Evolutionary conservation across 2,329 filamentous ascomycete species (phyloP), one percentile per base, ranked within the genome.

Genomic region (Sclerotiophoma versabilis): DNA sequence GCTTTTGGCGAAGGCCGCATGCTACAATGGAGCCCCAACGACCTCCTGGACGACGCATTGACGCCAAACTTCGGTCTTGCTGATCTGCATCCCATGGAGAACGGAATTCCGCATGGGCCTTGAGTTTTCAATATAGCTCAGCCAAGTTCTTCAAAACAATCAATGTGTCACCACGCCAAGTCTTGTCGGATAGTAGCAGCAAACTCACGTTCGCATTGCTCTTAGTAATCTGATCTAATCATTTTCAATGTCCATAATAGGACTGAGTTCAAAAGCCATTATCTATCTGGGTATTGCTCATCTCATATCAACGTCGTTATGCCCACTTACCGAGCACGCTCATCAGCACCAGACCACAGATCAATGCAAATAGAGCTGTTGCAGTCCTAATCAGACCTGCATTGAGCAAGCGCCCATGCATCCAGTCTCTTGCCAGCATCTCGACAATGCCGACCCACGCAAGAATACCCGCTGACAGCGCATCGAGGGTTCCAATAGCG

Each of bases 371-470:
- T 27, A 84, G 73, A 0, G 81, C 87, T 8, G 83, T 70, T 0
- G 69, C 29, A 0, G 84, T 85, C 51, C 79, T 81, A 0, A 78
- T 23, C 1, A 80, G 30, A 0, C 80, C 71, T 0, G 86, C 81
- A 25, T 83, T 74, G 14, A 81, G 72, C 70, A 90, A 73, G 11
- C 59, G 58, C 2, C 75, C 75, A 26, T 73, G 76, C 63, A 88
- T 82, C 90, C 90, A 93, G 68, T 93, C 90, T 33, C 83, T 79
- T 2, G 87, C 87, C 84, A 87, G 87, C 88, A 93, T 92, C 76
- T 92, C 89, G 0, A 92, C 89, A 1, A 92, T 75, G 2, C 88
- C 88, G 2, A 92, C 89, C 88, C 90, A 93, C n/a, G 89, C 77
- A 26, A 93, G 79, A 37, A 93, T 90, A 23, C 90, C 90, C 0